Percentiles rank a stretch among this genome's conserved stretches.
Conservation (phyloP, 2,329 filamentous ascomycete genomes). For the Coniochaeta hoffmannii region DNA sequence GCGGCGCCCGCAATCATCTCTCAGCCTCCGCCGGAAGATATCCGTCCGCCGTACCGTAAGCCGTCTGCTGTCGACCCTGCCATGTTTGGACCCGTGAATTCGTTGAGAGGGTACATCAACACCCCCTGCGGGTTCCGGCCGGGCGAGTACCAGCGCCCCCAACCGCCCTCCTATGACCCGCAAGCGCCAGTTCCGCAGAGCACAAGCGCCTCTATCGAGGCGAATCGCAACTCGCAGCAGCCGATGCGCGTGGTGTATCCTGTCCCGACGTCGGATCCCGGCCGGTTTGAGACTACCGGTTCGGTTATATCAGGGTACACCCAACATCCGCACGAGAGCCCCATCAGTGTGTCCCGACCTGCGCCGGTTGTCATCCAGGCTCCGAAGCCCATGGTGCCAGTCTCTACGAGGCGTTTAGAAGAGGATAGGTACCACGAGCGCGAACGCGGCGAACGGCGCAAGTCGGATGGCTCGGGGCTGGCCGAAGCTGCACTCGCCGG, state of each 20-base stretch:
- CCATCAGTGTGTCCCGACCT: slow-evolving; percentile 38
- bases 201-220: slow-evolving; percentile 27
- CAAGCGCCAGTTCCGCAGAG: slow-evolving; percentile 24
- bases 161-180: slow-evolving; percentile 18
- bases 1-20: slow-evolving; percentile 24
- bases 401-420: slow-evolving; percentile 53
- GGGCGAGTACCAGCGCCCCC: slow-evolving; percentile 14
- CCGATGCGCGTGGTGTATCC: slow-evolving; percentile 60
- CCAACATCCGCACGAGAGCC: slow-evolving; percentile 14
- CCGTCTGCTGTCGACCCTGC: slow-evolving; percentile 48
- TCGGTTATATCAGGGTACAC: slow-evolving; percentile 33
- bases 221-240: slow-evolving; percentile 8
- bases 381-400: slow-evolving; percentile 69
- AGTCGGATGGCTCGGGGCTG: slow-evolving; percentile 30
- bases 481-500: slow-evolving; percentile 39
- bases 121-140: slow-evolving; percentile 46
- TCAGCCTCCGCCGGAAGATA: slow-evolving; percentile 19
- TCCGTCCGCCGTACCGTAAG: slow-evolving; percentile 25
- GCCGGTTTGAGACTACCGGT: slow-evolving; percentile 48
- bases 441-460: slow-evolving; percentile 12
- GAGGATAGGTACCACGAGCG: neutral
- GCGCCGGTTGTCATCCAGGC: slow-evolving; percentile 70
- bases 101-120: slow-evolving; percentile 48
- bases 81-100: slow-evolving; percentile 54
- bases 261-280: slow-evolving; percentile 58